Base-by-base conservation (phyloP, 768 basidiomycete species). In the Lactarius psammicola region DNA sequence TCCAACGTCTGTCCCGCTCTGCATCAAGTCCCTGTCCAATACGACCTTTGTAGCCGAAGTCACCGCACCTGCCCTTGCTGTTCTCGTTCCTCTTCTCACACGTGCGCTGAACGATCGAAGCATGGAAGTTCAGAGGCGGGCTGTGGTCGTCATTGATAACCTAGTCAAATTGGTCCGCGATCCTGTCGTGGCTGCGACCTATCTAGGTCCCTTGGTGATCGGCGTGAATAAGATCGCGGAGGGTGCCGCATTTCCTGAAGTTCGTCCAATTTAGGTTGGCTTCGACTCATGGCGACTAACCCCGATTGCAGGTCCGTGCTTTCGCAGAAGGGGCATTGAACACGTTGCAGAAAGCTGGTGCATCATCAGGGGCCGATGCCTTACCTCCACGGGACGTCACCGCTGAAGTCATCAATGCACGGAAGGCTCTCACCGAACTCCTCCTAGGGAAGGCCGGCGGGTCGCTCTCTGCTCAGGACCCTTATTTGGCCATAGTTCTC, bases 21-120 rank as follows among this genome's bases (percentile, higher is more conserved):
- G 94, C 71, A 94, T 98, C 84, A 98, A 98, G 80, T 86, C 93
- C 23, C 83, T 98, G 13, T 96, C 95, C 4, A 92, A 87, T 68
- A 94, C 94, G 20, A 98, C 96, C 18, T 98, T 98, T 70, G 96
- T 98, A 65, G 92, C 95, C 60, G 96, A 98, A 79, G 94, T 98
- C 71, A 97, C 90, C 28, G 87, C 94, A 0, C 95, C 96, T n/a
- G 94, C 95, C 13, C 84, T 98, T 34, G 96, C 96, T 18, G 94
- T 98, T 69, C 86, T 98, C 63, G 94, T 95, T 8, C 96, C 96
- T 8, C 85, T 98, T 28, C 81, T 98, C 56, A 81, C 85, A 51
- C 93, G 96, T 72, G 95, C 93, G 11, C 81, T 98, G 71, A 95
- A 95, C 70, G 95, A 97, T 75, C 85, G 95, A 69, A 94, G 94